Evolutionary conservation across 2,329 filamentous ascomycete genomes (phyloP).

Genomic region (Sporothrix brunneoviolacea): DNA sequence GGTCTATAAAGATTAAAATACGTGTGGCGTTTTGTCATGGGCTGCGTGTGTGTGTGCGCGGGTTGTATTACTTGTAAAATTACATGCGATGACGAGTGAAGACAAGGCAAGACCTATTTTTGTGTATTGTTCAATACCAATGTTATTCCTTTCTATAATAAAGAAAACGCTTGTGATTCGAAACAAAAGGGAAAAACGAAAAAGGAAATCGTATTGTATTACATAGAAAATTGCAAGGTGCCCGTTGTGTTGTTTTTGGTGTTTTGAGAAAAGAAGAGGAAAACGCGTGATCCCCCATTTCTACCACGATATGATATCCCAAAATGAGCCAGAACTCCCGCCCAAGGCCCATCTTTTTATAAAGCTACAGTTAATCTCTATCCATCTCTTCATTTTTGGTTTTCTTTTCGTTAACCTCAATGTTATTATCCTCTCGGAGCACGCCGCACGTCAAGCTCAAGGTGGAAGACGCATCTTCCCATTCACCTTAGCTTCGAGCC

Average conservation of each 20-base stretch:
- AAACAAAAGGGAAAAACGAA: constrained; percentile 1
- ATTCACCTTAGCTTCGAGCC: no score
- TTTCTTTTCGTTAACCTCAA: neutral
- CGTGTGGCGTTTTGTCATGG: no score
- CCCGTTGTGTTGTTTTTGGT: constrained; percentile 4
- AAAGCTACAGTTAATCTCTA: constrained; percentile 3
- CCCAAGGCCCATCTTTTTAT: constrained; percentile 7
- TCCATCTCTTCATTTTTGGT: constrained; percentile 6
- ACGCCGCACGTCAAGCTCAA: no score
- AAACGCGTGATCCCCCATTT: neutral
- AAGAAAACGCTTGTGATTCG: neutral
- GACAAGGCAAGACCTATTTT: no score
- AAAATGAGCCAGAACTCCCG: constrained; percentile 20
- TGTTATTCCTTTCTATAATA: neutral
- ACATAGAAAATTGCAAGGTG: constrained; percentile 11
- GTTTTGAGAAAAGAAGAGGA: neutral
- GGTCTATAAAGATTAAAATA: no score
- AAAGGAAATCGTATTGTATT: constrained; percentile 15
- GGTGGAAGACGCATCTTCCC: no score
- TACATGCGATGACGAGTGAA: neutral
- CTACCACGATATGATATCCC: constrained; percentile 12
- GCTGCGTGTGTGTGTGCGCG: no score
- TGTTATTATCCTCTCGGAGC: no score
- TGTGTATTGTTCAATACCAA: neutral
- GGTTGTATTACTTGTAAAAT: neutral